Evolutionary conservation across 176 grass and related monocot species (phyloP).

Genomic region (Pontederia crassipes): DNA sequence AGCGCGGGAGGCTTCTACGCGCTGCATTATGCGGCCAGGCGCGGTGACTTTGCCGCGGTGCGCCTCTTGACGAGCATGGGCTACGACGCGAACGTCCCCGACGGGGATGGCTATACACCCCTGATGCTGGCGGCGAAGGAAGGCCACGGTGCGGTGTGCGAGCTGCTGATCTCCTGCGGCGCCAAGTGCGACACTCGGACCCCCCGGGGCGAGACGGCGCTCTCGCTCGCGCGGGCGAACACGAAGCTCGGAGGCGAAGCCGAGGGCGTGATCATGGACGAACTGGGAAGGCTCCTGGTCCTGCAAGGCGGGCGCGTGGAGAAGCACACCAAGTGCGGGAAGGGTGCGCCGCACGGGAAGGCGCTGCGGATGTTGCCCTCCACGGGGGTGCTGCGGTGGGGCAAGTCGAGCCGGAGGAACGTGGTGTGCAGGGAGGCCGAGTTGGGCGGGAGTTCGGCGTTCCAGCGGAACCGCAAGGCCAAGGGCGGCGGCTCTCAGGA

Average conservation of each 20-base stretch:
- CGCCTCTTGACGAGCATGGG: slow-evolving; percentile 41
- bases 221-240: slow-evolving; percentile 53
- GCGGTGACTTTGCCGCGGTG: slow-evolving; percentile 45
- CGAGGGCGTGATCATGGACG: slow-evolving; percentile 60
- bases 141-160: slow-evolving; percentile 55
- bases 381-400: slow-evolving; percentile 74
- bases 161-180: slow-evolving; percentile 57
- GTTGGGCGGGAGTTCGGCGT: slow-evolving; percentile 55
- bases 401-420: slow-evolving; percentile 45
- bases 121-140: slow-evolving; percentile 82
- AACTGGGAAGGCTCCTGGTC: slow-evolving; percentile 53
- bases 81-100: slow-evolving; percentile 56
- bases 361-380: slow-evolving; percentile 44
- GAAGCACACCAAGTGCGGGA: slow-evolving; percentile 87
- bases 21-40: slow-evolving; percentile 64
- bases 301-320: slow-evolving; percentile 37
- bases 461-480: slow-evolving; percentile 44
- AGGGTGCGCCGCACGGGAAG: slow-evolving; percentile 59
- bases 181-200: slow-evolving; percentile 44
- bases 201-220: slow-evolving; percentile 59
- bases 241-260: slow-evolving; percentile 40
- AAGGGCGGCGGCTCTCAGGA: slow-evolving; percentile 29
- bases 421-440: slow-evolving; percentile 71
- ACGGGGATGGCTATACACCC: slow-evolving; percentile 74
- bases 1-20: slow-evolving; percentile 60